Evolutionary conservation across 306 rosid genomes (phyloP).

Genomic region (Luffa acutangula): DNA sequence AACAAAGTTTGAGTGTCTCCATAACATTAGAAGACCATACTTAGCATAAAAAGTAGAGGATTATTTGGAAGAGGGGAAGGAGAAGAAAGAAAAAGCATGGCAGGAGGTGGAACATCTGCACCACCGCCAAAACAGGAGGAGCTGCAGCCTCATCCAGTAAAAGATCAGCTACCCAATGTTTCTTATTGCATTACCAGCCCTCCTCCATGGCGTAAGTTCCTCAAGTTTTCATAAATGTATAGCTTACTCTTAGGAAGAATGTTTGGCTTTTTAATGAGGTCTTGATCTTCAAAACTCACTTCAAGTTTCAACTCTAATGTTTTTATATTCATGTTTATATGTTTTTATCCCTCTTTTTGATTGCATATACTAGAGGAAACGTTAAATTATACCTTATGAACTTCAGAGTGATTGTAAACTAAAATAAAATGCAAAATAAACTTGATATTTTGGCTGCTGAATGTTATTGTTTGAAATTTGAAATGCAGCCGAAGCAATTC

Average conservation of each 20-base stretch:
- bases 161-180: constrained; percentile 75
- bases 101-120: constrained; percentile 47
- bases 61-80: constrained; percentile 13
- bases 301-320: not conserved
- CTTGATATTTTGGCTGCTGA: not conserved
- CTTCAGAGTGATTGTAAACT: constrained; percentile 5
- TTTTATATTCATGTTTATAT: not conserved
- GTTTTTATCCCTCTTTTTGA: not conserved
- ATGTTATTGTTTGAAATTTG: not conserved
- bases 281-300: not conserved
- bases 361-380: not conserved
- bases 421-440: not conserved
- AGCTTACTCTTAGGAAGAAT: not conserved
- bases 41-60: not conserved
- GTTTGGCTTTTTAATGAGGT: not conserved
- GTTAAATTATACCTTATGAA: not conserved
- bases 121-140: constrained; percentile 89
- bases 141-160: constrained; percentile 76
- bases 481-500: constrained; percentile 82
- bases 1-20: not conserved
- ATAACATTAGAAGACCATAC: constrained; percentile 4
- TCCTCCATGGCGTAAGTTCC: constrained; percentile 96
- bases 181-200: constrained; percentile 95
- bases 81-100: constrained; percentile 39
- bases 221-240: not conserved